These are phyloP conservation scores for Acanthochlamys bracteata DNA, from an alignment of 106 monocot species.

Conservation along the genomic window DNA sequence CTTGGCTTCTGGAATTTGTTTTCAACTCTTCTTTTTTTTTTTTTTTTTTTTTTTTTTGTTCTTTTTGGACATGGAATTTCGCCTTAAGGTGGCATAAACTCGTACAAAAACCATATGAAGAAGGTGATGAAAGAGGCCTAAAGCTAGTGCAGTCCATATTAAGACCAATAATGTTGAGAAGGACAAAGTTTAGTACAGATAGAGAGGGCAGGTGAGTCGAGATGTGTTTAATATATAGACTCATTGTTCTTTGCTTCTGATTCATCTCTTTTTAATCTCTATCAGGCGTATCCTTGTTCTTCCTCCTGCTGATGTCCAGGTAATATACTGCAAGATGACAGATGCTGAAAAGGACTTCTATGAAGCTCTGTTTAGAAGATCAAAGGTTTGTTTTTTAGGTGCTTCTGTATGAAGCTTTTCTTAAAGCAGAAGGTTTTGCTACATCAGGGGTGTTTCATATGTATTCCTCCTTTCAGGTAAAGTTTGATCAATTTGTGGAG, in stretches of 20 bases:
- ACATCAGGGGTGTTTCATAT: neutral
- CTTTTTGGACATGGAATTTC: neutral
- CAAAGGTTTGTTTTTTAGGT: slow-evolving; percentile 44
- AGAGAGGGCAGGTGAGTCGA: slow-evolving; percentile 57
- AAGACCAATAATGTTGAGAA: slow-evolving; percentile 87
- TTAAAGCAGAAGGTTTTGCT: neutral
- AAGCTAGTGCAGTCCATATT: slow-evolving; percentile 77
- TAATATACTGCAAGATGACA: slow-evolving; percentile 73
- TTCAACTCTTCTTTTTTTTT: no score
- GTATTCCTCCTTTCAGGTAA: slow-evolving; percentile 47
- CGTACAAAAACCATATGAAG: slow-evolving; percentile 90
- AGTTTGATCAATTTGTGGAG: slow-evolving; percentile 90
- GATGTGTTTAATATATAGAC: neutral
- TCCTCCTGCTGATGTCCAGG: slow-evolving; percentile 63
- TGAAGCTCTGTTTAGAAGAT: slow-evolving; percentile 85
- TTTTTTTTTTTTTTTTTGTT: neutral
- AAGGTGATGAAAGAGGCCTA: slow-evolving; percentile 79
- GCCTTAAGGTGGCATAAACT: slow-evolving; percentile 81
- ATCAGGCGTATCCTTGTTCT: slow-evolving; percentile 83
- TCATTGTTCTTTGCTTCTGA: neutral
- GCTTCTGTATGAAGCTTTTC: neutral
- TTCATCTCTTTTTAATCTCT: neutral
- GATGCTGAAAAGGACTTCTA: slow-evolving; percentile 89
- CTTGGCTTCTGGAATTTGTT: no score
- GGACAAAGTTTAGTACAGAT: slow-evolving; percentile 85